Conservation (phyloP, 2,329 filamentous ascomycete genomes). For the Ascochyta pisi region DNA sequence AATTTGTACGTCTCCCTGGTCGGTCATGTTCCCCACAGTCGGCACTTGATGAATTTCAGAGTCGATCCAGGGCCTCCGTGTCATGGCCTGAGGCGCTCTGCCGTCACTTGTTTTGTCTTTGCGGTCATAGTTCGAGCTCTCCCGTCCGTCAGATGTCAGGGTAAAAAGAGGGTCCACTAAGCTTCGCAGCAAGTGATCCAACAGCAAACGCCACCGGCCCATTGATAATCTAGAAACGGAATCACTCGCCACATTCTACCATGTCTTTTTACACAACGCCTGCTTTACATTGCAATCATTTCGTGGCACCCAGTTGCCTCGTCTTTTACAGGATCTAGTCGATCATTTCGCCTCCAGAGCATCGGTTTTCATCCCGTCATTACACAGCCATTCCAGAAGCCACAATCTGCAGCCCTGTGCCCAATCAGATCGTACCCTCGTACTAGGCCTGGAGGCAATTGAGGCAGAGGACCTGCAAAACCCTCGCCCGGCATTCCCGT, state of each 20-base stretch:
- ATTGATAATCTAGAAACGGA: conserved; percentile 44
- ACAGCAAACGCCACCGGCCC: conserved; percentile 44
- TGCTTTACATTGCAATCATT: conserved; percentile 27
- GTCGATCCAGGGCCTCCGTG: conserved; percentile 6
- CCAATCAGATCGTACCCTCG: conserved; percentile 38
- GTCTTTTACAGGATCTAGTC: conserved; percentile 17
- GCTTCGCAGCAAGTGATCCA: conserved; percentile 36
- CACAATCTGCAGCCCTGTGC: conserved; percentile 29
- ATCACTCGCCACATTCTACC: conserved; percentile 46
- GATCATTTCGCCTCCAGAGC: conserved; percentile 48
- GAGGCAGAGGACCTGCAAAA: conserved; percentile 41
- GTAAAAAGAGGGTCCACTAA: conserved; percentile 35
- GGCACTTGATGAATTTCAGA: conserved; percentile 20
- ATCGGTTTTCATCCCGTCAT: conserved; percentile 40
- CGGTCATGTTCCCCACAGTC: conserved; percentile 8
- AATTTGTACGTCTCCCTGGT: conserved; percentile 18
- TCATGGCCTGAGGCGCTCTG: conserved; percentile 3
- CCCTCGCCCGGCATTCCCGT: conserved; percentile 43
- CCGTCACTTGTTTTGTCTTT: conserved; percentile 9
- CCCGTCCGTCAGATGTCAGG: conserved; percentile 13
- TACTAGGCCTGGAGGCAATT: conserved; percentile 40
- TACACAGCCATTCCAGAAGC: conserved; percentile 41
- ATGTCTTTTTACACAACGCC: conserved; percentile 32
- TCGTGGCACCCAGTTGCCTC: conserved; percentile 17
- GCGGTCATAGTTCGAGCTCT: conserved; percentile 10